phyloP scores from a whole-genome alignment of 73 alveolate species.

The Halteria grandinella region DNA sequence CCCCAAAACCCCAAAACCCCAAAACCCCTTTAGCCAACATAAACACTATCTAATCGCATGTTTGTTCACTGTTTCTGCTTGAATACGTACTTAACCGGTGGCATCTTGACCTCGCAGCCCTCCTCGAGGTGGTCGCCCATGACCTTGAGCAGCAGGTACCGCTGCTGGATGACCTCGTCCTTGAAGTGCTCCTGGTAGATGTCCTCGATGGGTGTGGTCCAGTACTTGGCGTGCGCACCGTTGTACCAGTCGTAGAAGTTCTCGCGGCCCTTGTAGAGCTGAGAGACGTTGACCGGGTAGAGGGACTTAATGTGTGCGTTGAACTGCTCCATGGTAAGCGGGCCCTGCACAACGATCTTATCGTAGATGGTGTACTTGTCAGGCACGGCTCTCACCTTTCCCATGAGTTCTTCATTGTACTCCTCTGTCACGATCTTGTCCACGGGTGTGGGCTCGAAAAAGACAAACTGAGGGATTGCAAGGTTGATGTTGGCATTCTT shows the following conservation, averaged over 20 bases:
- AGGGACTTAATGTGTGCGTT: slow-evolving; percentile 67
- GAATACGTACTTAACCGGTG: too few relatives aligned
- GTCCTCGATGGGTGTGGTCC: slow-evolving; percentile 65
- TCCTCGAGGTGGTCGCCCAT: too few relatives aligned
- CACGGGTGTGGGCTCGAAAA: slow-evolving; percentile 85
- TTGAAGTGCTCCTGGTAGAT: slow-evolving; percentile 59
- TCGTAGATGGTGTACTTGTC: slow-evolving; percentile 94
- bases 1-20: too few relatives aligned
- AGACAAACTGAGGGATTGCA: slow-evolving; percentile 88
- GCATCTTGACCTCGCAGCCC: too few relatives aligned
- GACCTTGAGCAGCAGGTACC: slow-evolving; percentile 73
- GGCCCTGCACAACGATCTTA: slow-evolving; percentile 76
- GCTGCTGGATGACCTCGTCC: slow-evolving; percentile 68
- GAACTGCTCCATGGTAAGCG: slow-evolving; percentile 83
- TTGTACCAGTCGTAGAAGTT: slow-evolving; percentile 74
- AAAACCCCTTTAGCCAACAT: too few relatives aligned
- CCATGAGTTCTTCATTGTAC: slow-evolving; percentile 71
- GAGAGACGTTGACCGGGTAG: slow-evolving; percentile 72
- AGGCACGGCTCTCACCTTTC: slow-evolving; percentile 94
- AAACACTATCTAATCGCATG: too few relatives aligned
- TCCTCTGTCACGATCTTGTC: slow-evolving; percentile 82
- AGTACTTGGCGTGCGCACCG: slow-evolving; percentile 67
- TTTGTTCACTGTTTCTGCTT: too few relatives aligned
- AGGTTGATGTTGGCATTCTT: slow-evolving; percentile 90
- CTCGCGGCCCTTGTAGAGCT: slow-evolving; percentile 68